Evolutionary conservation across 192 early-diverging fungal species (phyloP), one percentile per base, ranked within the genome.

Genomic region (Rhizophagus clarus): DNA sequence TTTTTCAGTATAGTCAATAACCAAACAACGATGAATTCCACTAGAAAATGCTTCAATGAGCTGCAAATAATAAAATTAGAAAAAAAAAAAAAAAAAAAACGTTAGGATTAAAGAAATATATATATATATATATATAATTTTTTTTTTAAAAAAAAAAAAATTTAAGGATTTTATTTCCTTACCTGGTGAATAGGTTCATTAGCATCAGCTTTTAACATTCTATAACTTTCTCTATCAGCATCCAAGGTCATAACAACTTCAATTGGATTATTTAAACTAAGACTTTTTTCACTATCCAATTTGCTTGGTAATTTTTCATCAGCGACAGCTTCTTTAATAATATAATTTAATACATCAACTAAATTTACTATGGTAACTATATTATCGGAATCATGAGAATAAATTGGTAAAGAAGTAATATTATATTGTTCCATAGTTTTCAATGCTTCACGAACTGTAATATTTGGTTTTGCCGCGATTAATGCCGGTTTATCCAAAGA

Each of bases 11-110:
- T 82, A 84, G 72, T 91, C 87, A 17, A 88, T 84, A 77, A 93
- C 89, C 7, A 93, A 82, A 22, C 85, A 84, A 20, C 91, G 84
- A 81, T 93, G 92, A 29, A 85, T 87, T 20, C 90, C 88, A 17
- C 81, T 81, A 14, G 89, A 85, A 82, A 92, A 92, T 1, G 83
- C 87, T 26, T 81, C n/a, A n/a, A 87, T 47, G 15, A 83, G 82
- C 87, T 85, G 69, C 20, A 40, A 80, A 2, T 14, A 3, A 63
- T 47, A 73, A 8, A 37, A 67, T 70, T 34, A 15, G 12, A 31
- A 4, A 32, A 45, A 49, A n/a, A n/a, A n/a, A n/a, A n/a, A n/a
- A 72, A 6, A 24, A 49, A 26, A 40, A 73, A 60, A 61, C 5
- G 11, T 10, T 62, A 81, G 7, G 4, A 29, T 12, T 74, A 79